Percentiles rank a stretch among this genome's conserved stretches.
These are phyloP conservation scores for Schoenoplectus tabernaemontani DNA, from an alignment of 202 grass and related monocot species.

Conservation along the genomic window DNA sequence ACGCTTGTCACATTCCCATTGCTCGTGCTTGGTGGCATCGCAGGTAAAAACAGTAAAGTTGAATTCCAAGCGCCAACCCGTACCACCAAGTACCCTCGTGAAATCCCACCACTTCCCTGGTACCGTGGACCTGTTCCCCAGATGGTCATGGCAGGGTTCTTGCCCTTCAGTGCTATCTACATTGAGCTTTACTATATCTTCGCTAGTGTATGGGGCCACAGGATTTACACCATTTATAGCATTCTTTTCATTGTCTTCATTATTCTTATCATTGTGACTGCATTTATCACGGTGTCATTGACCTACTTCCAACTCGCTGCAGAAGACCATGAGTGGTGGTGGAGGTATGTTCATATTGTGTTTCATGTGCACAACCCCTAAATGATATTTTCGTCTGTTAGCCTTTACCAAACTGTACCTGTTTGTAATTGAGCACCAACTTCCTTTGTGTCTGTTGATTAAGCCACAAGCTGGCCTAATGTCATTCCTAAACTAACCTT, in stretches of 20 bases:
- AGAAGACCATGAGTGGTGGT: constrained; percentile 96
- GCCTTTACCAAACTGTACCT: not conserved
- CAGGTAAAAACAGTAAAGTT: constrained; percentile 80
- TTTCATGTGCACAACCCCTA: not conserved
- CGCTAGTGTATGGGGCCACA: constrained; percentile 91
- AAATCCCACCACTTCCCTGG: constrained; percentile 81
- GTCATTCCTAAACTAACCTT: not conserved
- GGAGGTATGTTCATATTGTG: constrained; percentile 53
- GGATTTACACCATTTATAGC: constrained; percentile 90
- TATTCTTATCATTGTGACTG: constrained; percentile 85
- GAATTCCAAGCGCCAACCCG: constrained; percentile 80
- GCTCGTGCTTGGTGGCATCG: constrained; percentile 81
- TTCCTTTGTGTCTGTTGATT: not conserved
- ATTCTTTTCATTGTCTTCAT: constrained; percentile 95
- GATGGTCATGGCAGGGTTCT: constrained; percentile 93
- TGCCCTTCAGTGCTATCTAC: constrained; percentile 91
- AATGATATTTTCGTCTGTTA: not conserved
- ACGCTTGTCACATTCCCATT: constrained; percentile 72
- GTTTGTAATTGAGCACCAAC: not conserved
- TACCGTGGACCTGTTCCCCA: constrained; percentile 76
- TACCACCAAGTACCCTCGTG: constrained; percentile 82
- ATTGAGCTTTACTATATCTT: constrained; percentile 93
- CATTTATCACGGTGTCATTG: constrained; percentile 79
- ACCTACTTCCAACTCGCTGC: constrained; percentile 91
- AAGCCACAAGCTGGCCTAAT: not conserved